These are phyloP conservation scores for Marasmius oreades DNA, from an alignment of 1,284 basidiomycete genomes.

Conservation along the genomic window DNA sequence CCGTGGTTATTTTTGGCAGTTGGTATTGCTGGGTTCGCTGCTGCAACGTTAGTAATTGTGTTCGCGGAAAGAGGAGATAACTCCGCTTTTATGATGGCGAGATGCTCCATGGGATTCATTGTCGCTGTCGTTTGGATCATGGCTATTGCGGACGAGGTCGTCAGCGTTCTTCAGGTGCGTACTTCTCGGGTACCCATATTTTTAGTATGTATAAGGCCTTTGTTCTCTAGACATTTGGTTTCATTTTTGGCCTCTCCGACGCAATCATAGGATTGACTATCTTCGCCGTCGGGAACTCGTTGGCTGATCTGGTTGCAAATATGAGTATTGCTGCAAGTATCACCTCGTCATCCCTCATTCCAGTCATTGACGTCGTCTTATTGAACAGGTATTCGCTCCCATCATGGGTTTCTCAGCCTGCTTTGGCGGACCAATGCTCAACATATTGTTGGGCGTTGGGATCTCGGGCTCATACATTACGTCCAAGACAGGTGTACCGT, in stretches of 20 bases:
- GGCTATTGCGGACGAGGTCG: conserved; percentile 92
- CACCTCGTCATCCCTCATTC: not conserved
- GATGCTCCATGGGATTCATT: conserved; percentile 86
- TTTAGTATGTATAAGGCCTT: conserved; percentile 2
- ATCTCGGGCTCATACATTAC: conserved; percentile 77
- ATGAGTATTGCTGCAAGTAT: conserved; percentile 79
- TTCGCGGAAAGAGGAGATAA: conserved; percentile 62
- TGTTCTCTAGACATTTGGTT: conserved; percentile 73
- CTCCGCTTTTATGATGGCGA: conserved; percentile 59
- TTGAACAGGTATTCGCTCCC: conserved; percentile 70
- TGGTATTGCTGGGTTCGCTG: conserved; percentile 49
- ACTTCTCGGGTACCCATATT: not conserved
- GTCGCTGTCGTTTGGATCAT: conserved; percentile 94
- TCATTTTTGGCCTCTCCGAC: conserved; percentile 93
- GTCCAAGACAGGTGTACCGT: conserved; percentile 54
- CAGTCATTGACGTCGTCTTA: not conserved
- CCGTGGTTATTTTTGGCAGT: conserved; percentile 56
- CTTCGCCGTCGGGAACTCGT: conserved; percentile 94
- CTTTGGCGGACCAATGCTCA: conserved; percentile 95
- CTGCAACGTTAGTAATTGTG: conserved; percentile 54
- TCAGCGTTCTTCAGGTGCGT: conserved; percentile 77
- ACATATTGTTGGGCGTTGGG: conserved; percentile 89
- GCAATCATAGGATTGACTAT: conserved; percentile 96
- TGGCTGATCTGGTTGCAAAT: conserved; percentile 96
- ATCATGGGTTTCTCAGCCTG: conserved; percentile 93